Evolutionary conservation across 2,329 filamentous ascomycete species (phyloP).

Genomic region (Acrocalymma vagum): DNA sequence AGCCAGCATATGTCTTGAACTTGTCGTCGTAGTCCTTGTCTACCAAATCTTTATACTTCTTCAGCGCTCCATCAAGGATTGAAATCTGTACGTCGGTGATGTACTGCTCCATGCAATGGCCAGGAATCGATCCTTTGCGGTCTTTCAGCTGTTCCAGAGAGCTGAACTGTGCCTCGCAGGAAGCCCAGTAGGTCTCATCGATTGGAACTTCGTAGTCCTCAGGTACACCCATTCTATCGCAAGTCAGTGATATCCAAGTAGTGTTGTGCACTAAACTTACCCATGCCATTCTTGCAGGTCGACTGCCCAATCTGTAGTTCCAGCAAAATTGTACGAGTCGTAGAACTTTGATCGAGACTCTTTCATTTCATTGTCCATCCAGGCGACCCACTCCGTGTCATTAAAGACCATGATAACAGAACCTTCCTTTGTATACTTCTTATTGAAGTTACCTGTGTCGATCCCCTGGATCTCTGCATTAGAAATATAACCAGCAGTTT

Average conservation of each 20-base stretch:
- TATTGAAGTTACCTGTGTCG: conserved; percentile 3
- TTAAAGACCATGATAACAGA: conserved; percentile 26
- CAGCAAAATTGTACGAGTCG: conserved; percentile 37
- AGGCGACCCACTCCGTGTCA: conserved; percentile 28
- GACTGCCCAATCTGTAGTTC: conserved; percentile 48
- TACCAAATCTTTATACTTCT: conserved; percentile 9
- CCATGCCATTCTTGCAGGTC: conserved; percentile 27
- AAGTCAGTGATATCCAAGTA: too few relatives aligned
- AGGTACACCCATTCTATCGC: not conserved
- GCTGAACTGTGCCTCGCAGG: conserved; percentile 3
- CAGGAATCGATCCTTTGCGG: conserved; percentile 5
- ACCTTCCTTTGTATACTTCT: conserved; percentile 4
- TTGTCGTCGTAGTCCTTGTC: conserved; percentile 12
- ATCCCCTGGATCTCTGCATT: conserved; percentile 50
- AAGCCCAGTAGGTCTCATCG: conserved; percentile 4
- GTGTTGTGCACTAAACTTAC: too few relatives aligned
- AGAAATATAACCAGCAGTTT: conserved; percentile 49
- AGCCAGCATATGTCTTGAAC: conserved; percentile 9
- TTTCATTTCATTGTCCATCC: conserved; percentile 31
- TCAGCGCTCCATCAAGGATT: conserved; percentile 9
- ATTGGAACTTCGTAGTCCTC: conserved; percentile 2
- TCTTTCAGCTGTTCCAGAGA: conserved; percentile 6
- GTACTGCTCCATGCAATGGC: conserved; percentile 8
- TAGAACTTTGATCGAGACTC: conserved; percentile 20
- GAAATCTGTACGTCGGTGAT: conserved; percentile 7